Evolutionary conservation across 2,329 filamentous ascomycete species (phyloP).

Genomic region (Myotisia sp.): DNA sequence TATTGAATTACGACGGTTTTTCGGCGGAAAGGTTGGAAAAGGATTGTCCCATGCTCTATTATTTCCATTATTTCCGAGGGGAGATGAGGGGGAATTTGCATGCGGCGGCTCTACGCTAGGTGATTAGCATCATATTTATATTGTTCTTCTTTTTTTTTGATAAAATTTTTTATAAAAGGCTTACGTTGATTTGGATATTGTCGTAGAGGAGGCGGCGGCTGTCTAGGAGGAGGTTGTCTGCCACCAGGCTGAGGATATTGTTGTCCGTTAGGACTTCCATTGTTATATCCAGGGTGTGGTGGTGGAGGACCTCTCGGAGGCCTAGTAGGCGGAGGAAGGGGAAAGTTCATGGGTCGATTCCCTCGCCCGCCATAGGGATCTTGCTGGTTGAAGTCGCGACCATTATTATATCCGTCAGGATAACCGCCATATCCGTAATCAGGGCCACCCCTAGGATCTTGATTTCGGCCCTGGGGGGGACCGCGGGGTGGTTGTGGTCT

Average conservation of each 20-base stretch:
- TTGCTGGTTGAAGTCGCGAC: background rate
- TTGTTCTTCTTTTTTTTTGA: background rate
- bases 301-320: conserved; percentile 20
- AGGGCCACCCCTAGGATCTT: background rate
- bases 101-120: background rate
- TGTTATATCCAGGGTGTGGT: conserved; percentile 12
- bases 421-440: background rate
- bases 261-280: conserved; percentile 22
- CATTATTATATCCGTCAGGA: background rate
- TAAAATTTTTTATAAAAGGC: conserved; percentile 10
- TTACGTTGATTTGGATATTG: conserved; percentile 23
- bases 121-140: background rate
- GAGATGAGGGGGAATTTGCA: conserved; percentile 2
- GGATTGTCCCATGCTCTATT: conserved; percentile 35
- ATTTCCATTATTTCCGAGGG: conserved; percentile 24
- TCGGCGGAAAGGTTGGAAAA: conserved; percentile 31
- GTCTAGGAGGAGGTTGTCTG: background rate
- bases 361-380: conserved; percentile 1
- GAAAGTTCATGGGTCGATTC: background rate
- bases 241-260: conserved; percentile 12
- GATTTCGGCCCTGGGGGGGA: background rate
- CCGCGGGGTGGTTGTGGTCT: background rate
- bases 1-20: conserved; percentile 22
- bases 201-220: conserved; percentile 17
- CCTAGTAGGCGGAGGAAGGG: conserved; percentile 20